These are phyloP conservation scores for Penicillium capsulatum DNA, from an alignment of 2,329 filamentous ascomycete species.

Conservation along the genomic window DNA sequence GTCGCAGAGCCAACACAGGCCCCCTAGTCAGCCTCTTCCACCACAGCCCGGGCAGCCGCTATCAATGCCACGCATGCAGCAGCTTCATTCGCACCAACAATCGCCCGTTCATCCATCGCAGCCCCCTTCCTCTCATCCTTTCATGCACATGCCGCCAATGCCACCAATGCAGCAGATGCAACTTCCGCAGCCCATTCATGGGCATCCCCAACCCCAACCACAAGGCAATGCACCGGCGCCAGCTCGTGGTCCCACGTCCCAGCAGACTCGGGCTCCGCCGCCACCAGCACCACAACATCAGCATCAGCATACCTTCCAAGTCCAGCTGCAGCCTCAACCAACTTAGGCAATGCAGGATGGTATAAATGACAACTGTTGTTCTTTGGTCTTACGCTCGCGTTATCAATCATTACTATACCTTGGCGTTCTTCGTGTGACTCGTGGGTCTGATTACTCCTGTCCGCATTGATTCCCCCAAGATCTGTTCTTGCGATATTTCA, in stretches of 20 bases:
- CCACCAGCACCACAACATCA: constrained; percentile 26
- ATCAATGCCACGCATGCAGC: constrained; percentile 23
- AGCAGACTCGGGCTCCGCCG: constrained; percentile 17
- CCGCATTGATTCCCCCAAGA: constrained; percentile 9
- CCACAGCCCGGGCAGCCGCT: constrained; percentile 16
- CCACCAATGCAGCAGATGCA: constrained; percentile 23
- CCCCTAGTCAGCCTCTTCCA: constrained; percentile 5
- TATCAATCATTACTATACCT: neutral
- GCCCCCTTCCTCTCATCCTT: constrained; percentile 17
- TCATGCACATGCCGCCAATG: constrained; percentile 23
- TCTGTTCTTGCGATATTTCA: neutral
- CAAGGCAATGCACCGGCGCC: constrained; percentile 13
- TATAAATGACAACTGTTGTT: no score
- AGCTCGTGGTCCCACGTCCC: constrained; percentile 7
- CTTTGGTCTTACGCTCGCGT: no score
- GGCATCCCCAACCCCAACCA: constrained; percentile 9
- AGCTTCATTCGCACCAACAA: constrained; percentile 21
- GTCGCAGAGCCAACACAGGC: constrained; percentile 1
- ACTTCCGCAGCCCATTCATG: constrained; percentile 13
- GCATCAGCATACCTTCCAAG: constrained; percentile 25
- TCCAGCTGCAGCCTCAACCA: constrained; percentile 23
- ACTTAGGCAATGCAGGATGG: constrained; percentile 10
- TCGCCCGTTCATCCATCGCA: constrained; percentile 14
- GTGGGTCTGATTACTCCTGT: neutral
- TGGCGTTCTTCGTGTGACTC: neutral